Evolutionary conservation across 2,329 filamentous ascomycete genomes (phyloP).

Genomic region (Sclerotinia minor): DNA sequence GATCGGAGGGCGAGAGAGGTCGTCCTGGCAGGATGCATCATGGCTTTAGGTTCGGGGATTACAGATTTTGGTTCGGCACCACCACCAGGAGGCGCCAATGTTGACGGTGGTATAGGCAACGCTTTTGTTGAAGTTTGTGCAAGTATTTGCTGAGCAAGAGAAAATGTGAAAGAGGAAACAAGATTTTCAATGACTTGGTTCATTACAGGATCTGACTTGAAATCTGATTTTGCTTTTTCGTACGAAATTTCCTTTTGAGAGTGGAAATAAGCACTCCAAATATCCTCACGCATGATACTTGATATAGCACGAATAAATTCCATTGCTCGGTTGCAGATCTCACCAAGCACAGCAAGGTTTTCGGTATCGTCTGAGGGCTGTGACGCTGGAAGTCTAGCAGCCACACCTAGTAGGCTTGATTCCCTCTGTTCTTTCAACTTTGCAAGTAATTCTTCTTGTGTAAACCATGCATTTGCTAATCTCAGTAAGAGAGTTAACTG

Average conservation of each 20-base stretch:
- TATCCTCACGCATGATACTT: slow-evolving; percentile 75
- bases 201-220: slow-evolving; percentile 43
- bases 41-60: slow-evolving; percentile 68
- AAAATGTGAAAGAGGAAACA: slow-evolving; percentile 76
- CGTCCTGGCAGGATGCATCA: slow-evolving; percentile 66
- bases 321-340: slow-evolving; percentile 79
- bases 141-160: slow-evolving; percentile 72
- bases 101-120: slow-evolving; percentile 64
- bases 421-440: slow-evolving; percentile 64
- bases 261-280: slow-evolving; percentile 58
- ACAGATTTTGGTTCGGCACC: slow-evolving; percentile 60
- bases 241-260: slow-evolving; percentile 22
- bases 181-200: slow-evolving; percentile 68
- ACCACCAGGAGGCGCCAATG: slow-evolving; percentile 45
- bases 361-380: slow-evolving; percentile 62
- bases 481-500: slow-evolving; percentile 81
- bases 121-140: slow-evolving; percentile 71
- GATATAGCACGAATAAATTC: slow-evolving; percentile 82
- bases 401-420: slow-evolving; percentile 57
- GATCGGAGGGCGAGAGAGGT: slow-evolving; percentile 57
- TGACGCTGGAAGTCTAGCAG: slow-evolving; percentile 51
- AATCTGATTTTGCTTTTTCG: slow-evolving; percentile 40
- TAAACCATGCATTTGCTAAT: slow-evolving; percentile 72
- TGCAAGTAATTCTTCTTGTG: slow-evolving; percentile 60
- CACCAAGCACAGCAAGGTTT: slow-evolving; percentile 76